Conservation (phyloP, 2,329 filamentous ascomycete species). For the Sclerotinia trifoliorum region DNA sequence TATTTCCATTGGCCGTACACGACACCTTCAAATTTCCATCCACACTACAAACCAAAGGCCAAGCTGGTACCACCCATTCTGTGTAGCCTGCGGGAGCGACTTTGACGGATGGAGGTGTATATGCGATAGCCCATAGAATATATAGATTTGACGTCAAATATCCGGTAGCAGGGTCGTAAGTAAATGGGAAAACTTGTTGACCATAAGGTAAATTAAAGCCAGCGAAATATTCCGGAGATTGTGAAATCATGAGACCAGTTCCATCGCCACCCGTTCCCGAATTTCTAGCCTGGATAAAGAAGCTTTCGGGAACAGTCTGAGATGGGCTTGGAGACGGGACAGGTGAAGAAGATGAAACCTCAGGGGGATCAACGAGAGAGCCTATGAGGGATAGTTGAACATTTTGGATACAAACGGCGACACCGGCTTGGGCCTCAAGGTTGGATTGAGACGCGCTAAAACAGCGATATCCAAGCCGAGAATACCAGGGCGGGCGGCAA, state of each 20-base stretch:
- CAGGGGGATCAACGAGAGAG: neutral
- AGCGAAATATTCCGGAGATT: conserved; percentile 6
- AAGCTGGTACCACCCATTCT: conserved; percentile 7
- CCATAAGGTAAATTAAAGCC: neutral
- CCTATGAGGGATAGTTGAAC: neutral
- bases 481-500: neutral
- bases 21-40: conserved; percentile 7
- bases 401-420: conserved; percentile 4
- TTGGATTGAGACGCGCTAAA: conserved; percentile 4
- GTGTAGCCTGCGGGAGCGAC: neutral
- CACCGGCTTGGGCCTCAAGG: neutral
- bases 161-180: neutral
- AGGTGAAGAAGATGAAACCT: neutral
- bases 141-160: conserved; percentile 3
- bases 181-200: neutral
- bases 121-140: conserved; percentile 5
- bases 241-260: neutral
- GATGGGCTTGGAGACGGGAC: neutral
- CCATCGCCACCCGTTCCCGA: neutral
- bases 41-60: conserved; percentile 2
- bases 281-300: conserved; percentile 2
- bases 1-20: neutral
- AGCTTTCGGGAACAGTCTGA: neutral
- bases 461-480: neutral
- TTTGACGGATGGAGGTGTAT: neutral